These are phyloP conservation scores for Neurospora tetraspora DNA, from an alignment of 495 filamentous ascomycete species.

Conservation along the genomic window DNA sequence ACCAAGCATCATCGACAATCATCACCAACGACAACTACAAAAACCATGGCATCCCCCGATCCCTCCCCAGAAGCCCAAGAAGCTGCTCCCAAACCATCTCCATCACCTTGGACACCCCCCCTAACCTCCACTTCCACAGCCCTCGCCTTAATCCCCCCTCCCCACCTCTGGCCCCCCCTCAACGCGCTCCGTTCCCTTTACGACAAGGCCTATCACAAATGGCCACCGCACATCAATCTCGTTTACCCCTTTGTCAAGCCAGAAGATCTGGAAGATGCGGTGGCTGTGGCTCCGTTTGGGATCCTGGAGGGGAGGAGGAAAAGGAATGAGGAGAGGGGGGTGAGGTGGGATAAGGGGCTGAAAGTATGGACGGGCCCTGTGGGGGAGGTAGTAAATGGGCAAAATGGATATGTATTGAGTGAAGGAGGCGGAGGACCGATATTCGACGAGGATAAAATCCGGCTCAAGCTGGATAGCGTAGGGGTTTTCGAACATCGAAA, in stretches of 20 bases:
- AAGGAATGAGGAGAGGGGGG: not conserved
- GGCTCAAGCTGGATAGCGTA: conserved; percentile 21
- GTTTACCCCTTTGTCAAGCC: conserved; percentile 47
- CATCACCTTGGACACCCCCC: conserved; percentile 2
- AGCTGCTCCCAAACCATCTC: not conserved
- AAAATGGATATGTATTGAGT: too few relatives aligned
- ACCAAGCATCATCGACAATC: not conserved
- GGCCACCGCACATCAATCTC: conserved; percentile 52
- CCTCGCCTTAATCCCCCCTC: conserved; percentile 40
- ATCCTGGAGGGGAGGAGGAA: not conserved
- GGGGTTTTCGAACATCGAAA: conserved; percentile 33
- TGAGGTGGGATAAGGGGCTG: not conserved
- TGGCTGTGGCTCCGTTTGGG: not conserved
- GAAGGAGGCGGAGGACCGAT: not conserved
- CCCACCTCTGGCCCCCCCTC: conserved; percentile 26
- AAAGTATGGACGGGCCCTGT: not conserved
- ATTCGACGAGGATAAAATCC: not conserved
- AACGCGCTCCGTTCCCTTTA: conserved; percentile 42
- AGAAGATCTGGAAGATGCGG: conserved; percentile 6
- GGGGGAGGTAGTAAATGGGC: too few relatives aligned
- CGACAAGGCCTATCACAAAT: conserved; percentile 45
- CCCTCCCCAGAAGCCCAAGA: not conserved
- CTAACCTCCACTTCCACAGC: conserved; percentile 37
- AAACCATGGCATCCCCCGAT: not conserved
- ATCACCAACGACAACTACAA: not conserved